Evolutionary conservation across 495 filamentous ascomycete genomes (phyloP), one percentile per base, ranked within the genome.

Genomic region (Cairneyella variabilis): DNA sequence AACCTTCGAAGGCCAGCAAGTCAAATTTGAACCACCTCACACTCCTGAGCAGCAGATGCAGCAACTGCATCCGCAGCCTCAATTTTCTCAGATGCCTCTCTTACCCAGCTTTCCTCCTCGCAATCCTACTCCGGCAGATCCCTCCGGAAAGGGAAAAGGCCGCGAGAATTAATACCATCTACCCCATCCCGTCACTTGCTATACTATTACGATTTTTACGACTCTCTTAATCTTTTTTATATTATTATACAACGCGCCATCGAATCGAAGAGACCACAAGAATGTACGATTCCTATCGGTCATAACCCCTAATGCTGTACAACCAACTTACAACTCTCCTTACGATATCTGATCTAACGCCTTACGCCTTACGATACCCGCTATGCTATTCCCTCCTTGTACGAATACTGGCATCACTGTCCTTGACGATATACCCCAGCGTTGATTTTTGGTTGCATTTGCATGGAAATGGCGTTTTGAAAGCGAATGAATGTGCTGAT

Each of bases 341-440:
- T 62, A 34, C 43, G 25, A 48, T 38, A 36, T 38, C 45, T 51
- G 42, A 49, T 38, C n/a, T n/a, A n/a, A n/a, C n/a, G 49, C 50
- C 39, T 57, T 47, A 63, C 50, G 60, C 39, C 44, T 63, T 57
- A 63, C 51, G 60, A 63, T 53, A 47, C 21, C 47, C 30, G 37
- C 54, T 63, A 57, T 54, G 56, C 57, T 59, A 57, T 54, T 56
- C 45, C n/a, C n/a, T n/a, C n/a, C n/a, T 17, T 57, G 49, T 63
- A 59, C 53, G 56, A 59, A 54, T 59, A 63, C 50, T 44, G 46
- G 53, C 44, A 51, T 48, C 58, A 60, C 57, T 41, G 30, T 60
- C 57, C 57, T 60, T 60, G 55, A 54, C 54, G 53, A 63, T 60
- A 59, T 39, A 55, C 57, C 51, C 12, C 47, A 23, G 56, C 60